Percentiles rank a stretch among this genome's conserved stretches.
Conservation (phyloP, 768 basidiomycete genomes). For the Pleurotus citrinopileatus region DNA sequence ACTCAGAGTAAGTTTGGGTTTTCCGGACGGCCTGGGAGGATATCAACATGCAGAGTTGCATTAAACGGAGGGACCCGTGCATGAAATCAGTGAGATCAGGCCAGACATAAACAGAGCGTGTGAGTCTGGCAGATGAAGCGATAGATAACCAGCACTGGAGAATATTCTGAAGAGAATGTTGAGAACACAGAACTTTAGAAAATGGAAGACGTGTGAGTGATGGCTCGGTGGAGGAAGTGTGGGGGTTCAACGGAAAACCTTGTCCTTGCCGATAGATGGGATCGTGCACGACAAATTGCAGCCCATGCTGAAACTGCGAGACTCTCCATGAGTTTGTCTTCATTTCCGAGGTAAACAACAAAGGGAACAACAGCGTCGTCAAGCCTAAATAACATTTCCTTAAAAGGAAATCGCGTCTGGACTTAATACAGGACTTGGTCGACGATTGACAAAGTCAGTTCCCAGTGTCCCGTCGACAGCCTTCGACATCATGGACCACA, state of each 20-base stretch:
- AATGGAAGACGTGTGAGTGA: constrained; percentile 4
- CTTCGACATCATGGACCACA: constrained; percentile 7
- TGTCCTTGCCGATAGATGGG: constrained; percentile 1
- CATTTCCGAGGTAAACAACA: constrained; percentile 9
- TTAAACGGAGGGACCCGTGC: background rate
- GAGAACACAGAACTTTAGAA: background rate
- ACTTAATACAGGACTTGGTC: constrained; percentile 4
- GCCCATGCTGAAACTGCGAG: constrained; percentile 3
- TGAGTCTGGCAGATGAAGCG: background rate
- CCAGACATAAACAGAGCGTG: background rate
- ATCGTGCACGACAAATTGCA: constrained; percentile 1
- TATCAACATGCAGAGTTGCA: background rate
- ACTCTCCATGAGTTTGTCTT: constrained; percentile 2
- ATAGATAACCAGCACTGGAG: background rate
- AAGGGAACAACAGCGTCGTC: constrained; percentile 8
- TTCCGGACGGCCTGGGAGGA: constrained; percentile 1
- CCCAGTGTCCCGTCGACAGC: background rate
- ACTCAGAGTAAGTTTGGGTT: background rate
- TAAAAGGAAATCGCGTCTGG: constrained; percentile 7
- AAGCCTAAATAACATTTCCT: background rate
- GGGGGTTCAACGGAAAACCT: constrained; percentile 1
- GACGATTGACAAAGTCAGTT: background rate
- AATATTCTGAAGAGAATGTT: constrained; percentile 10
- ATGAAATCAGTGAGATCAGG: constrained; percentile 1
- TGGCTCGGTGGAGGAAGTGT: constrained; percentile 4